These are phyloP conservation scores for Penicillium paxilli DNA, from an alignment of 495 filamentous ascomycete species.

Conservation along the genomic window DNA sequence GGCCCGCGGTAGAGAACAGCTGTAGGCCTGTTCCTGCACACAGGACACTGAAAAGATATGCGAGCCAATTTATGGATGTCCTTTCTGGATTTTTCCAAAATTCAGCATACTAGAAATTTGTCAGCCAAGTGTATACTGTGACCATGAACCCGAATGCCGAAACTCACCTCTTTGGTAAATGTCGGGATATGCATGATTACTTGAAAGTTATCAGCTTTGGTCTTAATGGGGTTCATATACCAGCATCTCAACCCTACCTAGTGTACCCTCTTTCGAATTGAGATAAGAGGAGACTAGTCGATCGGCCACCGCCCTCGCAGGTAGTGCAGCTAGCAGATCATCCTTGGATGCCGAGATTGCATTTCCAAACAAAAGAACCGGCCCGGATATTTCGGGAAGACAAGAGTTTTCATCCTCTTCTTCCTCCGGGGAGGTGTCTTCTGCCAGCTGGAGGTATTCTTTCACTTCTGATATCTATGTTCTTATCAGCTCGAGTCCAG, in stretches of 20 bases:
- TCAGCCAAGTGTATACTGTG: not conserved
- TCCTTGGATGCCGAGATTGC: constrained; percentile 17
- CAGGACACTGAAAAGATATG: constrained; percentile 15
- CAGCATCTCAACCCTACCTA: constrained; percentile 13
- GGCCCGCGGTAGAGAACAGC: constrained; percentile 14
- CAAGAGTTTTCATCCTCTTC: constrained; percentile 6
- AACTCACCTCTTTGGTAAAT: constrained; percentile 32
- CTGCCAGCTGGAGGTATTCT: constrained; percentile 22
- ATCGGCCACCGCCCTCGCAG: constrained; percentile 29
- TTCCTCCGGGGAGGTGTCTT: constrained; percentile 19
- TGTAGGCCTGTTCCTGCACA: constrained; percentile 13
- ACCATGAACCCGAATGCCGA: not conserved
- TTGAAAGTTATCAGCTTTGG: constrained; percentile 2
- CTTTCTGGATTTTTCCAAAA: constrained; percentile 21
- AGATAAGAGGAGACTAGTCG: constrained; percentile 35
- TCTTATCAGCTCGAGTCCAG: not conserved
- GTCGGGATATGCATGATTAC: constrained; percentile 39
- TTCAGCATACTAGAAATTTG: constrained; percentile 17
- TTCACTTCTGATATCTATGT: constrained; percentile 25
- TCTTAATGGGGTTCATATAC: not conserved
- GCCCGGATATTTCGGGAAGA: constrained; percentile 16
- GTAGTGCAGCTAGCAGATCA: constrained; percentile 31
- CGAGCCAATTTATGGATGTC: constrained; percentile 13
- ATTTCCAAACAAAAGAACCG: constrained; percentile 32
- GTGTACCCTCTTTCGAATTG: constrained; percentile 32